Evolutionary conservation across 257 asterid genomes (phyloP).

Genomic region (Petrea volubilis): DNA sequence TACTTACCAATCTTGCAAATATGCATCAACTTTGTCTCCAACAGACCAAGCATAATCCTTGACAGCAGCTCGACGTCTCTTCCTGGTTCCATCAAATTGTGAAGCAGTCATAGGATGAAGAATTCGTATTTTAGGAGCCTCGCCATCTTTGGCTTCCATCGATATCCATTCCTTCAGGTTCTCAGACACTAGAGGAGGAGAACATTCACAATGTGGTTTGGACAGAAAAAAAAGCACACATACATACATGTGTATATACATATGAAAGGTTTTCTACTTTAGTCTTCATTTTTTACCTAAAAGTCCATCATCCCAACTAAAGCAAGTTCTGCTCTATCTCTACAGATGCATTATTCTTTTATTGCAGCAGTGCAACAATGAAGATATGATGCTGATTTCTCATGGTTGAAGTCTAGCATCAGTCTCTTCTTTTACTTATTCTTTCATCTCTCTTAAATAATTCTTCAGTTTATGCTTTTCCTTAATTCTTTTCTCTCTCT

Average conservation of each 20-base stretch:
- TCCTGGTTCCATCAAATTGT: conserved; percentile 65
- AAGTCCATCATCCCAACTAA: neutral
- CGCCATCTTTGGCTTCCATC: conserved; percentile 56
- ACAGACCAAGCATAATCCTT: conserved; percentile 77
- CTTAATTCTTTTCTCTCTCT: neutral
- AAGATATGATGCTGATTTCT: conserved; percentile 7
- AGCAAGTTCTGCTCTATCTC: neutral
- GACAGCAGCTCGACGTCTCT: conserved; percentile 80
- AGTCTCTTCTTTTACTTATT: neutral
- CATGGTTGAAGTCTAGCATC: conserved; percentile 4
- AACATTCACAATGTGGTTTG: neutral
- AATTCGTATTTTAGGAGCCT: conserved; percentile 61
- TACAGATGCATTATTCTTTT: neutral
- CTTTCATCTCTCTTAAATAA: neutral
- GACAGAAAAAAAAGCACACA: neutral
- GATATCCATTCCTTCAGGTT: conserved; percentile 86
- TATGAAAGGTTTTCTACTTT: neutral
- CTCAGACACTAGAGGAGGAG: conserved; percentile 43
- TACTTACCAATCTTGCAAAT: conserved; percentile 72
- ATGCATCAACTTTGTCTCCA: conserved; percentile 91
- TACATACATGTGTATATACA: too few species aligned
- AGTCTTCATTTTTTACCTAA: neutral
- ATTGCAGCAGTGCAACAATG: neutral
- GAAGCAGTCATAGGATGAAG: conserved; percentile 61
- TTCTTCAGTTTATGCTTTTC: neutral